These are phyloP conservation scores for Amyloporia xantha DNA, from an alignment of 768 basidiomycete genomes.

Conservation along the genomic window DNA sequence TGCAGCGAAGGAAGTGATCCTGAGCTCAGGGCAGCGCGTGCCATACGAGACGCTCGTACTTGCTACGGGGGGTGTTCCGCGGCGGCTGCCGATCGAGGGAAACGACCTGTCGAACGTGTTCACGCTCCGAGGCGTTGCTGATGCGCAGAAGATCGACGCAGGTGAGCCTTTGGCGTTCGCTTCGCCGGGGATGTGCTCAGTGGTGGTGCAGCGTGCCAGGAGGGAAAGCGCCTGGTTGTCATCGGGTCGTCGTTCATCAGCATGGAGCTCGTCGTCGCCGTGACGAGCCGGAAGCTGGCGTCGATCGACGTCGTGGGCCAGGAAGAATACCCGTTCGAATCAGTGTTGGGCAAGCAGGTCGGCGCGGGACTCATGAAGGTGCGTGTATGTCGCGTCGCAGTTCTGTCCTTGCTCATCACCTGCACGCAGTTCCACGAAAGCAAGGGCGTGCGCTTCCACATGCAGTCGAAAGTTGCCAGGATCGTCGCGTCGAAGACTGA, in stretches of 20 bases:
- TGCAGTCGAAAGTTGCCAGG: constrained; percentile 61
- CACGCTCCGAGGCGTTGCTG: constrained; percentile 63
- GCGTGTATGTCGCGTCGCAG: no score
- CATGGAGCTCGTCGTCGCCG: constrained; percentile 84
- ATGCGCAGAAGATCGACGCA: constrained; percentile 65
- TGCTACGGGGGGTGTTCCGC: constrained; percentile 69
- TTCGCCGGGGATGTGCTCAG: not conserved
- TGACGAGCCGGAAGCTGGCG: constrained; percentile 66
- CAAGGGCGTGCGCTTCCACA: constrained; percentile 82
- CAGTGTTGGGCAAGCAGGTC: constrained; percentile 74
- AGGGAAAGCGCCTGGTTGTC: constrained; percentile 71
- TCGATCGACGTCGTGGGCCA: constrained; percentile 81
- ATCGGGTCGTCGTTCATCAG: constrained; percentile 90
- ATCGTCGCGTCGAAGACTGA: constrained; percentile 31
- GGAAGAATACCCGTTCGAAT: constrained; percentile 75
- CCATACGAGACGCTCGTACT: constrained; percentile 75
- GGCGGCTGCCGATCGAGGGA: constrained; percentile 71
- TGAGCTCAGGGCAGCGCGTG: constrained; percentile 50
- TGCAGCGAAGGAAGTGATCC: constrained; percentile 50
- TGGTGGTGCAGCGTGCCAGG: constrained; percentile 44
- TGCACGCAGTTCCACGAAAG: constrained; percentile 61
- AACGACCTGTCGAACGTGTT: constrained; percentile 69
- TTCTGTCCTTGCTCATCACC: not conserved
- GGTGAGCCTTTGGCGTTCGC: constrained; percentile 36
- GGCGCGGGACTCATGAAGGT: constrained; percentile 77